Base-by-base conservation (phyloP, 1,139 yeast genomes). In the Suhomyces kunorum region DNA sequence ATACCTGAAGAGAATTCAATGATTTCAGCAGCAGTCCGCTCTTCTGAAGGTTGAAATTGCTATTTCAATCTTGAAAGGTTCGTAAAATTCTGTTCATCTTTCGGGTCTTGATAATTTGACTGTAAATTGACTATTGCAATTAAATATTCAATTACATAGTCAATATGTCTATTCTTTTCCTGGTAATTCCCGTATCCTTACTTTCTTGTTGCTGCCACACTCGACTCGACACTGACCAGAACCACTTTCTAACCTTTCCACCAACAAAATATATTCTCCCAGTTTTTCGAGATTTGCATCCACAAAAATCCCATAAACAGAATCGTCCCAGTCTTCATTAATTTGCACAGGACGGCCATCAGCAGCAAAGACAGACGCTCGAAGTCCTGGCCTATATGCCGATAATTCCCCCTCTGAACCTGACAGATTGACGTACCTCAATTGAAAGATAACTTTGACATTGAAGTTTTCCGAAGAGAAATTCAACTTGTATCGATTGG, bases 171-270 rank as follows among this genome's bases (percentile, higher is more conserved):
- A n/a, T n/a, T n/a, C n/a, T n/a, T n/a, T n/a, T n/a, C n/a, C n/a
- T n/a, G n/a, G n/a, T n/a, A n/a, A n/a, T n/a, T n/a, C n/a, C n/a
- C n/a, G 17, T 2, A 18, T 7, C 5, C 3, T 11, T 4, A 27
- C 13, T 31, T 37, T 36, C 14, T 36, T 37, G 28, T 25, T 39
- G 31, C 66, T 53, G 1, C 79, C 81, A 32, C 71, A 52, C 8
- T 63, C 65, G 3, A 76, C 65, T 11, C 54, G 48, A 18, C 74
- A 54, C 3, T 47, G 50, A 4, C 79, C 81, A 3, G 47, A 37
- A 0, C 81, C 81, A 9, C 57, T 54, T 44, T 76, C 81, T 43
- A 76, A 72, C 35, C 82, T 51, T 50, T 77, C 82, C 14, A 74
- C 60, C 16, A 76, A 54, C 8, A 76, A 47, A 4, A 74, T 60